phyloP scores from a whole-genome alignment of 257 asterid species.

The Jacaranda copaia region DNA sequence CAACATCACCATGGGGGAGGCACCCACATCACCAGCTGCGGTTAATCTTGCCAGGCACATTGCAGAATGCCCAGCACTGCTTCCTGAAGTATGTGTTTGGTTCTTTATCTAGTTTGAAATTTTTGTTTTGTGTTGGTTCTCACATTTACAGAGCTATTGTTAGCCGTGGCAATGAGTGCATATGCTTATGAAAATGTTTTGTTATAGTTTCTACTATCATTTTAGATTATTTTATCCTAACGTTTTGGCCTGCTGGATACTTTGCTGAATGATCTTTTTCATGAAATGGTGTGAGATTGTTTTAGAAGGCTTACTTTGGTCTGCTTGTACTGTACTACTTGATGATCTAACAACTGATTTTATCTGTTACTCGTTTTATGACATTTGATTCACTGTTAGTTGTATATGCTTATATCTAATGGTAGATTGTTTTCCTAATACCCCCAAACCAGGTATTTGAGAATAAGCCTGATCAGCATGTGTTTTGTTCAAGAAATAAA shows the following conservation, averaged over 20 bases:
- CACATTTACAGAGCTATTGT: constrained; percentile 15
- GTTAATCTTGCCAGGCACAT: constrained; percentile 82
- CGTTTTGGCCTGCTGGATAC: constrained; percentile 15
- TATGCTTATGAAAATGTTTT: constrained; percentile 12
- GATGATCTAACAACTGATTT: constrained; percentile 2
- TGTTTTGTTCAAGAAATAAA: neutral
- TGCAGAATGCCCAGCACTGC: constrained; percentile 81
- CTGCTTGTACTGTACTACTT: constrained; percentile 18
- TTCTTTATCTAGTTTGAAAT: constrained; percentile 23
- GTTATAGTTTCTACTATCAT: constrained; percentile 9
- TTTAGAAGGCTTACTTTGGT: constrained; percentile 17
- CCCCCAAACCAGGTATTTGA: neutral
- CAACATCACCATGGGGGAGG: constrained; percentile 80
- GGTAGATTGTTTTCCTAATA: neutral
- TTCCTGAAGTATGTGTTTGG: constrained; percentile 74
- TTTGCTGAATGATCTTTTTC: constrained; percentile 17
- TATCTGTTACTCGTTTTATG: neutral
- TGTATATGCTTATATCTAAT: neutral
- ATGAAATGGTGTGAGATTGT: constrained; percentile 13
- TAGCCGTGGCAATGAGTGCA: constrained; percentile 11
- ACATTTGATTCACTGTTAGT: neutral
- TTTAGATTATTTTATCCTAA: neutral
- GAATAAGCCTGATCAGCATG: neutral
- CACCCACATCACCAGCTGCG: constrained; percentile 76
- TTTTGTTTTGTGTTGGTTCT: constrained; percentile 17